Evolutionary conservation across 2,329 filamentous ascomycete species (phyloP), one percentile per base, ranked within the genome.

Genomic region (Colletotrichum higginsianum): DNA sequence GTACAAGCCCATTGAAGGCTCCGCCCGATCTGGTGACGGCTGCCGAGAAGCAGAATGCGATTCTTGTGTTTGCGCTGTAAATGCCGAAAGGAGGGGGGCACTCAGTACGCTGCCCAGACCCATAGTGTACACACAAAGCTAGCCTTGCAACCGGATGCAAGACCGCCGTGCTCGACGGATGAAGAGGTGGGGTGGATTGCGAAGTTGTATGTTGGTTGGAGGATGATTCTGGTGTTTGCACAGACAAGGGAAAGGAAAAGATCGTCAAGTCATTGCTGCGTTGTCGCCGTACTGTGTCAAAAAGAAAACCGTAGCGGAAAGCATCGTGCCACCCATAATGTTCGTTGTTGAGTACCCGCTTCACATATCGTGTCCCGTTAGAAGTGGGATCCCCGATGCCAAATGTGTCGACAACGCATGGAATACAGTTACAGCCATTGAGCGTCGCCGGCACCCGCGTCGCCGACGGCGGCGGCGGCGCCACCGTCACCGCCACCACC

Each of bases 181-280:
- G 68, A 63, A 62, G 68, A 72, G 67, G 49, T 65, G 47, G 44
- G 44, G 72, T 67, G 58, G 55, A 44, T 64, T 66, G 63, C 50
- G 64, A 44, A 53, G 69, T 64, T 56, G 55, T 67, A 38, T 68
- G 62, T 62, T 61, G 42, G 53, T 67, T 61, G 52, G 68, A 44
- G 55, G 68, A 50, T 67, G 58, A 42, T 60, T 62, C 65, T 67
- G 60, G 58, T 72, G 60, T 56, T 71, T 74, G 73, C 79, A 81
- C 75, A 78, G 74, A 76, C 76, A 77, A 74, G 67, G 58, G 74
- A 76, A 80, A 80, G 75, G 78, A 80, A 79, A 82, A 77, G 26
- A 67, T 84, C 82, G 78, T 84, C 78, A 83, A 79, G 75, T 84
- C 81, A 78, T 84, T 78, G 76, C 76, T 77, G 78, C 78, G 74